These are phyloP conservation scores for Lepidium sativum DNA, from an alignment of 345 rosid genomes.

Conservation along the genomic window DNA sequence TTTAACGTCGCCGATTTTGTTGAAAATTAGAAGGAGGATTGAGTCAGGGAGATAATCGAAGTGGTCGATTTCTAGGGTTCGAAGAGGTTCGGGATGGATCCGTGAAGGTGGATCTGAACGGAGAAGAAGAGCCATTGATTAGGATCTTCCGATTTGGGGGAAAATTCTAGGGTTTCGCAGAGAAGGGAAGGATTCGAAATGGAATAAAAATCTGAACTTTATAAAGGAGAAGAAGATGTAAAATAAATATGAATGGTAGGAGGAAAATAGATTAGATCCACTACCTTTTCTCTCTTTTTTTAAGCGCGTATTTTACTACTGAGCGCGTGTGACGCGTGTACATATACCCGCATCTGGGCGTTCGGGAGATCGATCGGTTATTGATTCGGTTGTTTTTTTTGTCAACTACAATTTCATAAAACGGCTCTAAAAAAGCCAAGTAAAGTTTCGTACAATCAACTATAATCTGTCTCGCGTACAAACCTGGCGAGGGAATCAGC, in stretches of 20 bases:
- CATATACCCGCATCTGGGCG: too few relatives aligned
- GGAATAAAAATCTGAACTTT: conserved; percentile 6
- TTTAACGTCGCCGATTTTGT: conserved; percentile 85
- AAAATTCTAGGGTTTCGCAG: conserved; percentile 7
- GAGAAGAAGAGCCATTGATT: conserved; percentile 1
- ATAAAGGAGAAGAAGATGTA: background rate
- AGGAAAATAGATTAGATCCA: conserved; percentile 4
- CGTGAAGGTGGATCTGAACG: conserved; percentile 51
- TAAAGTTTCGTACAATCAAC: too few relatives aligned
- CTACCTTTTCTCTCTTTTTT: conserved; percentile 14
- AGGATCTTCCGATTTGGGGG: background rate
- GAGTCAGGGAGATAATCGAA: conserved; percentile 87
- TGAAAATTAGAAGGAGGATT: conserved; percentile 64
- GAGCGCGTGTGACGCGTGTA: conserved; percentile 15
- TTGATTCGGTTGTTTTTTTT: too few relatives aligned
- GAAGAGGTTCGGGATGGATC: conserved; percentile 42
- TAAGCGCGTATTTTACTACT: background rate
- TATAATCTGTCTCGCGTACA: too few relatives aligned
- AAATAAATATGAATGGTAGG: background rate
- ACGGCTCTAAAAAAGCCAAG: too few relatives aligned
- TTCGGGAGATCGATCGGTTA: too few relatives aligned
- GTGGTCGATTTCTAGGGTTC: conserved; percentile 43
- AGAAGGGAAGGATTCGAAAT: background rate
- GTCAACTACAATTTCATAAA: too few relatives aligned
- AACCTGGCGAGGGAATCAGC: too few relatives aligned